These are phyloP conservation scores for Crassisporium funariophilum DNA, from an alignment of 768 basidiomycete species.

Conservation along the genomic window DNA sequence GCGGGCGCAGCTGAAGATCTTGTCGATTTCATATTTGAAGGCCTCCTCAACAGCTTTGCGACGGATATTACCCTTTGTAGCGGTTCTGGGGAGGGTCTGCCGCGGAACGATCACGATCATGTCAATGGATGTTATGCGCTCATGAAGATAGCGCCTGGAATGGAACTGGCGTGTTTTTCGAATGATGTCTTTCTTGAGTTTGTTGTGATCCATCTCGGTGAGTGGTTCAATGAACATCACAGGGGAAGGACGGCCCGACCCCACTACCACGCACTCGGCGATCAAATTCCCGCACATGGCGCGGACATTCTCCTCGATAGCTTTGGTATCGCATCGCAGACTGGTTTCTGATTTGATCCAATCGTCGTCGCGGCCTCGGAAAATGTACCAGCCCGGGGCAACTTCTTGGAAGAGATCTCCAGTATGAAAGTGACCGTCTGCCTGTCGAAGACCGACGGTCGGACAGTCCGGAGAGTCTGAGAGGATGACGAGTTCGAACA, in stretches of 20 bases:
- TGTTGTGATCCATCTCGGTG: constrained; percentile 51
- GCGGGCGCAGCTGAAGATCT: constrained; percentile 43
- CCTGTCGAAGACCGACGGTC: constrained; percentile 51
- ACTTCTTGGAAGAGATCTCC: constrained; percentile 79
- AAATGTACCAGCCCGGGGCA: constrained; percentile 57
- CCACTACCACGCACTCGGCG: constrained; percentile 76
- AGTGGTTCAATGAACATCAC: constrained; percentile 74
- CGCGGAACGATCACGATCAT: constrained; percentile 69
- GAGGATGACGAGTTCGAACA: constrained; percentile 73
- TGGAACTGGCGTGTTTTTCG: constrained; percentile 76
- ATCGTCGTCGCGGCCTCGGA: constrained; percentile 76
- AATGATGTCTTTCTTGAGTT: constrained; percentile 70
- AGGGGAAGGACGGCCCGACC: constrained; percentile 74
- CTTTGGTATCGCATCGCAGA: constrained; percentile 77
- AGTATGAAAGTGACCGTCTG: constrained; percentile 77
- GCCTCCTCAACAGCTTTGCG: constrained; percentile 73
- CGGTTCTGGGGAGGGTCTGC: constrained; percentile 73
- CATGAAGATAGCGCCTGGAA: constrained; percentile 74
- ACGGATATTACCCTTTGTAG: constrained; percentile 82
- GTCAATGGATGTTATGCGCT: constrained; percentile 65
- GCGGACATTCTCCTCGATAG: constrained; percentile 79
- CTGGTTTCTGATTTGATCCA: constrained; percentile 86
- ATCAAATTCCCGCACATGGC: constrained; percentile 65
- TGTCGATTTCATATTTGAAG: constrained; percentile 59
- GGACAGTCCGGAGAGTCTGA: constrained; percentile 72